Base-by-base conservation (phyloP, 2,329 filamentous ascomycete genomes). In the Pseudohalonectria lignicola region DNA sequence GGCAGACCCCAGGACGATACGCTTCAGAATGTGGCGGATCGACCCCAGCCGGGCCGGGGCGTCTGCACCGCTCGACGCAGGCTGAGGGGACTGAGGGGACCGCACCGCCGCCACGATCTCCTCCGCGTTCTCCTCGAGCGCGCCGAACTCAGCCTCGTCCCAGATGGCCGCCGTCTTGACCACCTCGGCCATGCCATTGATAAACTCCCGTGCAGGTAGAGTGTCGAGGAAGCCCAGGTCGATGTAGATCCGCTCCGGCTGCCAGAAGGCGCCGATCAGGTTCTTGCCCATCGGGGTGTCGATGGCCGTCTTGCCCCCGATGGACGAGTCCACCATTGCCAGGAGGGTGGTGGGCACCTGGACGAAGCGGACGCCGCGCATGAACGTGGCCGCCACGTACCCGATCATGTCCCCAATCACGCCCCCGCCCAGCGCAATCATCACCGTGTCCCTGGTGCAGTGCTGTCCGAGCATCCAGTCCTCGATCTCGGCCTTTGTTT, bases 181-280 rank as follows among this genome's bases (percentile, higher is more conserved):
- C 21, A 98, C 90, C 64, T 98, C 92, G 19, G 90, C 92, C 90
- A 98, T 95, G 43, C 92, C 92, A 57, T 98, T 98, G 61, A 95
- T 87, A 54, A 98, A 90, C 61, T 98, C 90, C 47, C 92, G 74
- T 46, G 82, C 79, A 1, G 90, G 88, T 16, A 98, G 68, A 1
- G 87, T 94, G 55, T 94, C 86, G 39, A 98, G 69, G 54, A 98
- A 96, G 40, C 79, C 74, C 43, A 96, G 69, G 59, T 98, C 92
- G 50, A 98, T 88, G 61, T 94, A 98, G 47, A 96, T 88, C 45
- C 86, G 79, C 52, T 82, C 74, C 4, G 92, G 92, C 57, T 98
- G 92, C 88, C 90, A 96, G 62, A 98, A 96, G 25, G 90, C 79
- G 4, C 92, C 92, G 40, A 98, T 79, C 44, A 98, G 64, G 56